A percentile compares a stretch with the other conserved stretches of the same genome.
These are phyloP conservation scores for Carex littledalei DNA, from an alignment of 176 grass and related monocot species.

Conservation along the genomic window DNA sequence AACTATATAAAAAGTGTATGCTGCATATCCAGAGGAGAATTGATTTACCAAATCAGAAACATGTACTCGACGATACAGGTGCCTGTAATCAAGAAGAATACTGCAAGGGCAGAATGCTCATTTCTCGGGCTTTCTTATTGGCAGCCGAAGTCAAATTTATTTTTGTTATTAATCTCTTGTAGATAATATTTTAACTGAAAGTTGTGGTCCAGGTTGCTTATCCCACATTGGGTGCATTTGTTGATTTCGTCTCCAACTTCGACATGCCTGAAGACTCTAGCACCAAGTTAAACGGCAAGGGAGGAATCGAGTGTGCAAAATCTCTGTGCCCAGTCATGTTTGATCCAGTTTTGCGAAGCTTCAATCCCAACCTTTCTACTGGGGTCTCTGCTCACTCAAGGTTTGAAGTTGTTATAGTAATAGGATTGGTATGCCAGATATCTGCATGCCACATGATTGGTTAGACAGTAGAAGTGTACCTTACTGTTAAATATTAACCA, in stretches of 20 bases:
- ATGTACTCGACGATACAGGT: not conserved
- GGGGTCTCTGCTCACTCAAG: slow-evolving; percentile 69
- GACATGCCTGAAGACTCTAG: slow-evolving; percentile 52
- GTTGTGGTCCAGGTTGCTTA: slow-evolving; percentile 50
- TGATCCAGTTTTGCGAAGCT: slow-evolving; percentile 64
- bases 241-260: slow-evolving; percentile 75
- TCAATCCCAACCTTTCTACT: slow-evolving; percentile 67
- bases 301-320: slow-evolving; percentile 46
- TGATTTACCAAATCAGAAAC: not conserved
- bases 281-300: slow-evolving; percentile 48
- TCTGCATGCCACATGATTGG: not conserved
- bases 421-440: not conserved
- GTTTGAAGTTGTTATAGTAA: slow-evolving; percentile 27
- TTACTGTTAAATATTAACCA: not conserved
- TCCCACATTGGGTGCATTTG: slow-evolving; percentile 73
- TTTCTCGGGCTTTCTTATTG: not conserved
- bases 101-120: not conserved
- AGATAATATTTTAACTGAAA: not conserved
- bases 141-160: not conserved
- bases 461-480: not conserved
- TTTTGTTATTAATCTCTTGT: not conserved
- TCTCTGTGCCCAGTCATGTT: slow-evolving; percentile 74
- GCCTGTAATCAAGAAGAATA: not conserved
- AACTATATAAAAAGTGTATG: not conserved
- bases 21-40: not conserved